Base-by-base conservation (phyloP, 2,329 filamentous ascomycete genomes). In the Botrytis squamosa region DNA sequence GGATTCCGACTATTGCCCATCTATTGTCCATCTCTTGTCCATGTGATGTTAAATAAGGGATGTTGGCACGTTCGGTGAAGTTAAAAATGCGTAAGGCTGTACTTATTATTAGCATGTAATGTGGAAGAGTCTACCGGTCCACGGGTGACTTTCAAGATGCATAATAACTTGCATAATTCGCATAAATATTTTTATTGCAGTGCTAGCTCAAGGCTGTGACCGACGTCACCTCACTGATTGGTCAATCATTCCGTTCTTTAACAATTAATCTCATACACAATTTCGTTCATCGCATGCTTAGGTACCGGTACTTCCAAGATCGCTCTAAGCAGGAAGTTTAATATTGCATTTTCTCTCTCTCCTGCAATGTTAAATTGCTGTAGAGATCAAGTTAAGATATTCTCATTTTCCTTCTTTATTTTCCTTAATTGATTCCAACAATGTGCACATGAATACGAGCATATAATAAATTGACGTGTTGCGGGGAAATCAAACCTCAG, bases 361-460 rank as follows among this genome's bases (percentile, higher is more conserved):
- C 36, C 25, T 46, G n/a, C 29, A 22, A 29, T 44, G 8, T 71
- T n/a, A 25, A 52, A 29, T 57, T 57, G 52, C 52, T 18, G 52
- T 57, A 36, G 42, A 40, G 40, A 38, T 25, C 20, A 33, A 40
- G n/a, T 29, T 52, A 63, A 49, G 25, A 52, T 55, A 46, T 49
- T 65, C 59, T 52, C 40, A 57, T 36, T 6, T 40, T 40, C 18
- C 38, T 22, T 44, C 29, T 40, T 38, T 38, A 14, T 57, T 29
- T 40, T 25, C 29, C 38, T 14, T 18, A 10, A 25, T 12, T 25
- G n/a, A 25, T 55, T 42, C 6, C 36, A 42, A 72, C 3, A 38
- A 72, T 72, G 70, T 60, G 46, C 49, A 68, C 10, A 60, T 72
- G 59, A 72, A 18, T 25, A 22, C 62, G 46, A 67, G 40, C 8